Evolutionary conservation across 2,329 filamentous ascomycete species (phyloP).

Genomic region (Domatiomyces catenatus): DNA sequence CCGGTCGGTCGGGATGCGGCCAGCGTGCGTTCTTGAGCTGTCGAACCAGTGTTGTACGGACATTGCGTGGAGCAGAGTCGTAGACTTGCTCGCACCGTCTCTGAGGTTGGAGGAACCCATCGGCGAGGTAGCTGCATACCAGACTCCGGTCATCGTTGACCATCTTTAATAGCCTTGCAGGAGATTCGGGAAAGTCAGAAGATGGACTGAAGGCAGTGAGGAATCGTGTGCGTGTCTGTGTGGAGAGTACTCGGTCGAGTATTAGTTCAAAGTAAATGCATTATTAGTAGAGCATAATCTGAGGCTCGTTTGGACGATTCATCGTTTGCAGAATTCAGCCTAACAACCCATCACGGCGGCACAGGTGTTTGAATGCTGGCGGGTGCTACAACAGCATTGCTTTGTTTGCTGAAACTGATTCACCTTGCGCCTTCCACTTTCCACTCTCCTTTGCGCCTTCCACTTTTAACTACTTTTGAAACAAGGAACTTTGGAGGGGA

Average conservation of each 20-base stretch:
- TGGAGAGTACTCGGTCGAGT: background rate
- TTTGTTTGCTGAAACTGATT: no score
- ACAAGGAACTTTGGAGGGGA: background rate
- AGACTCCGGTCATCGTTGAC: background rate
- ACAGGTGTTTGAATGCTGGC: no score
- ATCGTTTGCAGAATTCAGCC: background rate
- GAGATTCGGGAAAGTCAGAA: background rate
- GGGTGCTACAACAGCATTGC: no score
- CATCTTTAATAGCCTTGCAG: background rate
- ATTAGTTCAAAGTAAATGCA: background rate
- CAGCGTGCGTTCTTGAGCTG: conserved; percentile 5
- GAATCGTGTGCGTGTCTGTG: background rate
- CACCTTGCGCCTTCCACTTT: background rate
- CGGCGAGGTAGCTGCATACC: conserved; percentile 5
- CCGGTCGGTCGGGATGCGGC: conserved; percentile 5
- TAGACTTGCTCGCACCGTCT: conserved; percentile 6
- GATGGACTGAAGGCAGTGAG: background rate
- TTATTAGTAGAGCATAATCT: background rate
- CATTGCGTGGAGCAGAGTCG: conserved; percentile 7
- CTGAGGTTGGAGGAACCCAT: conserved; percentile 1
- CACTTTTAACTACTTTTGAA: background rate
- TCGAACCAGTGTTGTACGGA: conserved; percentile 8
- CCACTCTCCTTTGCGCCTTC: no score
- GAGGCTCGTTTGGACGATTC: background rate
- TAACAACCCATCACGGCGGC: background rate